Percentiles rank a stretch among this genome's conserved stretches.
Conservation (phyloP, 176 grass and related monocot species). For the Guadua angustifolia region DNA sequence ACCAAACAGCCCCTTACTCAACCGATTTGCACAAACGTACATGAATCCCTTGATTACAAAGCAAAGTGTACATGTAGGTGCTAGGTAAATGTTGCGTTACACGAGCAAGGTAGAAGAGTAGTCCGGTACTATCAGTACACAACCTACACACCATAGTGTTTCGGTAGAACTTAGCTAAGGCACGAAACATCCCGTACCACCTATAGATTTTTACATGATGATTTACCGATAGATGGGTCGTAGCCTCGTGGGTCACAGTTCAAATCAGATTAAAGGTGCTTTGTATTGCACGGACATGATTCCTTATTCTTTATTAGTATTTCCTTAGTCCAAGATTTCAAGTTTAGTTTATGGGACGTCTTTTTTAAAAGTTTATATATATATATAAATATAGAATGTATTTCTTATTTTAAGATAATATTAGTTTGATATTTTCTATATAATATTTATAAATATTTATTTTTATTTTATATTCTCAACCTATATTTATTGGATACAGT, state of each 20-base stretch:
- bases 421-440: too few relatives aligned
- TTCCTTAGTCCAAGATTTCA: too few relatives aligned
- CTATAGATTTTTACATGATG: neutral
- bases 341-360: too few relatives aligned
- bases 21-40: neutral
- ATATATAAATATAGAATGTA: too few relatives aligned
- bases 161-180: neutral
- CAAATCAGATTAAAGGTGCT: conserved; percentile 13
- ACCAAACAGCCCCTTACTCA: too few relatives aligned
- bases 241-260: neutral
- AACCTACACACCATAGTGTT: neutral
- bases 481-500: too few relatives aligned
- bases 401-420: too few relatives aligned
- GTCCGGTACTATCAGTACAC: neutral
- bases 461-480: too few relatives aligned
- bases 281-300: conserved; percentile 36
- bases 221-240: neutral
- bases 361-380: too few relatives aligned
- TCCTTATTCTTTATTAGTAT: neutral
- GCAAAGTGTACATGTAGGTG: neutral
- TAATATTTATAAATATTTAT: too few relatives aligned
- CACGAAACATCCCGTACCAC: conserved; percentile 17
- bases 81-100: neutral
- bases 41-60: neutral
- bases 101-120: neutral